Evolutionary conservation across 495 filamentous ascomycete genomes (phyloP), one percentile per base, ranked within the genome.

Genomic region (Penicillium taxi): DNA sequence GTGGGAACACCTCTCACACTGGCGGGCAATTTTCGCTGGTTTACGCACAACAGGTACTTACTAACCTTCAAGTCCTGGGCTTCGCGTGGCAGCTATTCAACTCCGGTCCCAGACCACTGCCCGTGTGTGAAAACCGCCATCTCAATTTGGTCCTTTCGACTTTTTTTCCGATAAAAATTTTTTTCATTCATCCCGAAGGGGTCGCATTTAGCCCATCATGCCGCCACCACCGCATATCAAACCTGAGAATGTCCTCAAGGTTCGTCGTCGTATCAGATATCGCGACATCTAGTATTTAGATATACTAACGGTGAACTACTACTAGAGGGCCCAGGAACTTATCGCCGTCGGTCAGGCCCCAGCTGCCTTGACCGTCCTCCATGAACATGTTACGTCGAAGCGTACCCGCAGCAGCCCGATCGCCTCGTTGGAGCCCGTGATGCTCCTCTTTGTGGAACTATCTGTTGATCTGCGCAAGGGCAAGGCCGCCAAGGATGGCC

Each of bases 361-460:
- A 47, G 90, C 91, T 58, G 93, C 93, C 55, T 72, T 96, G 48
- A 86, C 81, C 48, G 81, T 96, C 46, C 83, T 98, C 32, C 93
- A 98, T 73, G 91, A 98, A 74, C 91, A 98, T 82, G 86, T 95
- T 67, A 93, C 86, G 48, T 94, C 87, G 39, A 98, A 98, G 71
- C 73, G 91, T 44, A 94, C 88, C 39, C 84, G 93, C 56, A 96
- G 90, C 78, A 93, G 86, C 56, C 89, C 91, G 53, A 96, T 96
- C 76, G 75, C 84, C 28, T 91, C 91, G 13, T 72, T 98, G 48
- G 91, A 98, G 75, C 91, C 93, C 48, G 89, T 96, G 33, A 96
- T 98, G 91, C 72, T 96, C 62, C 78, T 94, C 36, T 83, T 96
- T 52, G 91, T 98, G 49, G 91, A 98, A 67, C 77, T 95, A 26